phyloP scores from a whole-genome alignment of 495 filamentous ascomycete genomes.

The Talaromyces trachyspermus region DNA sequence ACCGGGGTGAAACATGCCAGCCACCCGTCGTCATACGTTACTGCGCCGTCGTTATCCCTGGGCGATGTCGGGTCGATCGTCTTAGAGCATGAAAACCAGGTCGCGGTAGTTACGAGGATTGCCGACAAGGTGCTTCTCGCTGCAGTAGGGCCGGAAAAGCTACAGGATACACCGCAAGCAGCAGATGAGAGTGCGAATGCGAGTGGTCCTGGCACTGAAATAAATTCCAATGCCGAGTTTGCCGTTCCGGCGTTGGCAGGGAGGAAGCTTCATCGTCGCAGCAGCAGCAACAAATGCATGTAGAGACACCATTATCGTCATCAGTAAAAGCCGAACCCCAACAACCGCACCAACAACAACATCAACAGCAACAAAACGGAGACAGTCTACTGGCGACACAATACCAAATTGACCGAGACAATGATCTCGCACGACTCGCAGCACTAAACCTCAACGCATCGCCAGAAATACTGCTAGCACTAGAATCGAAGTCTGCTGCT shows the following conservation, averaged over 20 bases:
- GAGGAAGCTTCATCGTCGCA: too few relatives aligned
- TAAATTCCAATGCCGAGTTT: too few relatives aligned
- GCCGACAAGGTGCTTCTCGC: conserved; percentile 41
- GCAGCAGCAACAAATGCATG: conserved; percentile 3
- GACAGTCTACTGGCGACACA: conserved; percentile 29
- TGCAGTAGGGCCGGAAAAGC: conserved; percentile 34
- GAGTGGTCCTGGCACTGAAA: too few relatives aligned
- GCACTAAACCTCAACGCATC: conserved; percentile 37
- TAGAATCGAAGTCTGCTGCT: conserved; percentile 42
- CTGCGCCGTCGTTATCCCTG: conserved; percentile 39
- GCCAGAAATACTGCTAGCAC: conserved; percentile 33
- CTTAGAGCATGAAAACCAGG: conserved; percentile 39
- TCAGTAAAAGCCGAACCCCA: conserved; percentile 1
- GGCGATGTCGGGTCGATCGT: conserved; percentile 45
- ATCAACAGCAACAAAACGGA: conserved; percentile 9
- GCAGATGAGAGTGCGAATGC: conserved; percentile 8
- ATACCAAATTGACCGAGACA: conserved; percentile 35
- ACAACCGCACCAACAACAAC: neutral
- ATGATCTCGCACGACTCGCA: conserved; percentile 33
- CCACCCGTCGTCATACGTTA: conserved; percentile 42
- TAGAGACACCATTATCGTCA: conserved; percentile 9
- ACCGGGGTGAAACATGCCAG: conserved; percentile 42
- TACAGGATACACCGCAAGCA: conserved; percentile 1
- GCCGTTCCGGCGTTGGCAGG: too few relatives aligned
- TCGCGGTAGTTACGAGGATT: conserved; percentile 39